Conservation (phyloP, 176 grass and related monocot species). For the Miscanthus lutarioriparius region DNA sequence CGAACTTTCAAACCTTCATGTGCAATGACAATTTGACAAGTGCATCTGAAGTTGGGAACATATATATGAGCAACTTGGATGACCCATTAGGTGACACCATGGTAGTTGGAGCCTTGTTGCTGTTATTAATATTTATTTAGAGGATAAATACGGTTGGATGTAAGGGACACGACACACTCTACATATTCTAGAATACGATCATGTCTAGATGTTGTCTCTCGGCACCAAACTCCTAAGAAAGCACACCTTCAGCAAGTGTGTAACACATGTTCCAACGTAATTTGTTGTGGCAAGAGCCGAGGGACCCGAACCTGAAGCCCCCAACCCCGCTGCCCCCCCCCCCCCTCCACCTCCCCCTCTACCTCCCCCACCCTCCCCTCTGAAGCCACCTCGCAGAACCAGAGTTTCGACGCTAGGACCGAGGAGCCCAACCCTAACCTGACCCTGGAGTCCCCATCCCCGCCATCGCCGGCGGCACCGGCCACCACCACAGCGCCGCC, state of each 20-base stretch:
- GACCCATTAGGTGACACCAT: not conserved
- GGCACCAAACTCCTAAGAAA: not conserved
- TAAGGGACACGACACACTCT: not conserved
- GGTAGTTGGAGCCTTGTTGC: not conserved
- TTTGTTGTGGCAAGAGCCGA: too few species aligned
- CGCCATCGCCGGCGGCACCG: too few species aligned
- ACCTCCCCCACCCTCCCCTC: too few species aligned
- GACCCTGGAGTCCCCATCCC: too few species aligned
- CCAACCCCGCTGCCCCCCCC: too few species aligned
- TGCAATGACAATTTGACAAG: not conserved
- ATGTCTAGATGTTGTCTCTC: not conserved
- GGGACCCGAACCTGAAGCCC: too few species aligned
- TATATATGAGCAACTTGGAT: not conserved
- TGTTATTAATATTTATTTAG: not conserved
- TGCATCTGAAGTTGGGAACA: not conserved
- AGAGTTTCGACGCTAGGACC: too few species aligned
- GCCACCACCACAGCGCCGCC: too few species aligned
- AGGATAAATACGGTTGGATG: not conserved
- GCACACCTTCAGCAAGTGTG: not conserved
- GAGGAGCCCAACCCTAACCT: too few species aligned
- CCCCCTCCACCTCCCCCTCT: too few species aligned
- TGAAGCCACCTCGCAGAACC: too few species aligned
- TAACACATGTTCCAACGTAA: too few species aligned
- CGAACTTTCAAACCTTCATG: not conserved
- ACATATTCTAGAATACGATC: not conserved